Conservation (phyloP, 2,329 filamentous ascomycete genomes). For the Remersonia thermophila region DNA sequence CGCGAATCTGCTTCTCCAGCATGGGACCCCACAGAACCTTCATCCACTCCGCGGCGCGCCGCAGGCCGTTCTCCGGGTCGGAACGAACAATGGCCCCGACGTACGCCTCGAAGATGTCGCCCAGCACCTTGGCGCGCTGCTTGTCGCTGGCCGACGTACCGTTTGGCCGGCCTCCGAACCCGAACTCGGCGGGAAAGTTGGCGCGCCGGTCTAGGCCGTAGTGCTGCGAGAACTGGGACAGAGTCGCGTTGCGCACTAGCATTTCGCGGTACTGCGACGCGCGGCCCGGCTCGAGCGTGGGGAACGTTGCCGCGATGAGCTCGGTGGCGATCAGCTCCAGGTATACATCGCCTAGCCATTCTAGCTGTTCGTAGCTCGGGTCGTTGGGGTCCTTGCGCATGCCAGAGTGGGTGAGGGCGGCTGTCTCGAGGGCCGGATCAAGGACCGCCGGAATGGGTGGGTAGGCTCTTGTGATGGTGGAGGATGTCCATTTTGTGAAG, state of each 20-base stretch:
- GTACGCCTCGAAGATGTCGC: constrained; percentile 86
- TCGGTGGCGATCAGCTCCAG: constrained; percentile 65
- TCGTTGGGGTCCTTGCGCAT: constrained; percentile 25
- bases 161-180: constrained; percentile 21
- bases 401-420: constrained; percentile 56
- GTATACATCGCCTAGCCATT: constrained; percentile 83
- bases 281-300: constrained; percentile 49
- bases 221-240: constrained; percentile 53
- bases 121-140: constrained; percentile 58
- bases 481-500: constrained; percentile 37
- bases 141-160: constrained; percentile 34
- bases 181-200: constrained; percentile 38
- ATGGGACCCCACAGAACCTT: constrained; percentile 60
- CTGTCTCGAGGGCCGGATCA: constrained; percentile 45
- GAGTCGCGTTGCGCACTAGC: constrained; percentile 68
- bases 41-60: constrained; percentile 56
- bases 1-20: constrained; percentile 41
- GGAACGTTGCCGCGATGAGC: constrained; percentile 57
- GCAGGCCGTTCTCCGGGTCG: constrained; percentile 49
- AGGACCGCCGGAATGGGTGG: constrained; percentile 51
- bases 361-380: constrained; percentile 65
- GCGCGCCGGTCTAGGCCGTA: constrained; percentile 61
- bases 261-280: constrained; percentile 66
- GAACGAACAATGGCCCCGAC: constrained; percentile 66
- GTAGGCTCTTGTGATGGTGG: constrained; percentile 34